A percentile compares a stretch with the other conserved stretches of the same genome.
These are phyloP conservation scores for Talaromyces borbonicus DNA, from an alignment of 495 filamentous ascomycete genomes.

Conservation along the genomic window DNA sequence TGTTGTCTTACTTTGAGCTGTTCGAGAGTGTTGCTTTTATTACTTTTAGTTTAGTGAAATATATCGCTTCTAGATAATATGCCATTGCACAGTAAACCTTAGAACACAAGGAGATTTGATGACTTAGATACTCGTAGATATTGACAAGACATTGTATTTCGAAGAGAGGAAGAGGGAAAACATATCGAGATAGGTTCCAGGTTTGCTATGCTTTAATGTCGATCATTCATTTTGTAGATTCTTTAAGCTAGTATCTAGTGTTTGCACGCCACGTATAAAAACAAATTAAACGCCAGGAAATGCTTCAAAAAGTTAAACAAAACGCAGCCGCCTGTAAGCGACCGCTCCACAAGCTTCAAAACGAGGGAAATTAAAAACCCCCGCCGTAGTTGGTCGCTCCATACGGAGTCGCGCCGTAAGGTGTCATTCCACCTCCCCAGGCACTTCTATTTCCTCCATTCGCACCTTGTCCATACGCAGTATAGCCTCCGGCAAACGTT, in stretches of 20 bases:
- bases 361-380: background rate
- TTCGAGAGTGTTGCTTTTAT: too few species aligned
- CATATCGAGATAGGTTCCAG: too few species aligned
- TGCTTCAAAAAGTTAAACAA: constrained; percentile 8
- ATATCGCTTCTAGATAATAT: too few species aligned
- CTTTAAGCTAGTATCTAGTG: background rate
- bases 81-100: too few species aligned
- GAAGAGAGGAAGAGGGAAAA: too few species aligned
- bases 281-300: constrained; percentile 9
- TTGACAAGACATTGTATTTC: too few species aligned
- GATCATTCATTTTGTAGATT: too few species aligned
- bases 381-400: constrained; percentile 48
- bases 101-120: too few species aligned
- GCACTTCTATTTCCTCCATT: constrained; percentile 47
- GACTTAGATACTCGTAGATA: too few species aligned
- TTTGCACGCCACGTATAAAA: constrained; percentile 5
- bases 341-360: background rate
- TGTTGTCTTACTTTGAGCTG: too few species aligned
- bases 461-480: constrained; percentile 51
- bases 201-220: too few species aligned
- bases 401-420: constrained; percentile 64
- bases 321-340: constrained; percentile 11
- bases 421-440: constrained; percentile 56
- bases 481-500: constrained; percentile 61
- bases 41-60: too few species aligned